A percentile compares a stretch with the other conserved stretches of the same genome.
phyloP scores from a whole-genome alignment of 805 yeast species.

The Schwanniomyces sp. region DNA sequence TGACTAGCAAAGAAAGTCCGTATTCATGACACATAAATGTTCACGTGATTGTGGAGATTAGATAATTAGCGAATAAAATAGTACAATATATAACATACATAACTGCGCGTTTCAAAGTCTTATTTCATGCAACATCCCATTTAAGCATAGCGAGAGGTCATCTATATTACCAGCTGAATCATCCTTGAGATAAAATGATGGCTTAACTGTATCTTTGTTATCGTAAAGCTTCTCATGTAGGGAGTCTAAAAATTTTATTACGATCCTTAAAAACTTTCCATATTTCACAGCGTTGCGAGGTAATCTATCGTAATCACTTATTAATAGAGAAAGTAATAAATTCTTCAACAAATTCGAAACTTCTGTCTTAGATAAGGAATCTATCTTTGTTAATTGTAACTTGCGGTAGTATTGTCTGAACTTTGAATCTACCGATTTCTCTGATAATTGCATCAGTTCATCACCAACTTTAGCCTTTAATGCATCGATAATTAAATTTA shows the following conservation, averaged over 20 bases:
- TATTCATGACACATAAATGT: neutral
- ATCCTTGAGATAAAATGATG: constrained; percentile 27
- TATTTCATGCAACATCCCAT: constrained; percentile 19
- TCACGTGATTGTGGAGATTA: constrained; percentile 1
- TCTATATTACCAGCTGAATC: constrained; percentile 9
- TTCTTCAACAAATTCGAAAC: constrained; percentile 31
- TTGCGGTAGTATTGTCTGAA: constrained; percentile 25
- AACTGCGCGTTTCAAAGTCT: neutral
- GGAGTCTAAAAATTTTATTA: constrained; percentile 29
- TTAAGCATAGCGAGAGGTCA: constrained; percentile 22
- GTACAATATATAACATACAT: neutral
- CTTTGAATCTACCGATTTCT: constrained; percentile 14
- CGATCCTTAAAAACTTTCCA: constrained; percentile 24
- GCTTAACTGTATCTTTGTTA: constrained; percentile 15
- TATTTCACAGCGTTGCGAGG: constrained; percentile 25
- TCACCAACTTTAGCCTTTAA: constrained; percentile 14
- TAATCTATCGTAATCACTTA: constrained; percentile 26
- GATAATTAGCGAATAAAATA: neutral
- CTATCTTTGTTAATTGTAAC: constrained; percentile 29
- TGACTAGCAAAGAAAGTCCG: neutral
- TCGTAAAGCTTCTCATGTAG: constrained; percentile 28
- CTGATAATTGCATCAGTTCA: constrained; percentile 10
- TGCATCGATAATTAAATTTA: neutral
- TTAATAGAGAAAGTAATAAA: constrained; percentile 32
- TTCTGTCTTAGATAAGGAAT: constrained; percentile 24